Evolutionary conservation across 371 early-diverging fungal genomes (phyloP).

Genomic region (Basidiobolus meristosporus): DNA sequence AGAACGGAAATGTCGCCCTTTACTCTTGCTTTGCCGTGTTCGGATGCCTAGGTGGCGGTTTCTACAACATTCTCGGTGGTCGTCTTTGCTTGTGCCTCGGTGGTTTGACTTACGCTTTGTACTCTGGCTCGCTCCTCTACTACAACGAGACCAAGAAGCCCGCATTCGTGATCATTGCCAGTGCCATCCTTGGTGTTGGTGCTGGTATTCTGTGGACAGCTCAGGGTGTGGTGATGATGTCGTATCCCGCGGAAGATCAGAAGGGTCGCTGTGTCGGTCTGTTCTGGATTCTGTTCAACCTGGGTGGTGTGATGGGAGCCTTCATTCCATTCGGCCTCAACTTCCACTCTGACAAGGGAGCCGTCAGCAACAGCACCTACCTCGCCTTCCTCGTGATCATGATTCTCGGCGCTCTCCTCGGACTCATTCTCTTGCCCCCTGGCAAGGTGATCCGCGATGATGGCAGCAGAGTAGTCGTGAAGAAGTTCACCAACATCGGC

Average conservation of each 20-base stretch:
- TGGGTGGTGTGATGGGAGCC: slow-evolving; percentile 43
- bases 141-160: slow-evolving; percentile 38
- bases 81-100: slow-evolving; percentile 28
- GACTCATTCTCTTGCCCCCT: slow-evolving; percentile 31
- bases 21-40: too few species aligned
- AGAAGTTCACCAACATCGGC: slow-evolving; percentile 22
- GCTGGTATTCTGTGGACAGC: too few species aligned
- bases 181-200: too few species aligned
- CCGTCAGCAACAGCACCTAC: slow-evolving; percentile 21
- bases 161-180: too few species aligned
- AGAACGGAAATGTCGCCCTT: too few species aligned
- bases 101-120: slow-evolving; percentile 27
- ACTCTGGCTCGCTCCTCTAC: slow-evolving; percentile 26
- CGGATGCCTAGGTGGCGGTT: too few species aligned
- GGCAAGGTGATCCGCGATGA: slow-evolving; percentile 31
- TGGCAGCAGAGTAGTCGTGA: slow-evolving; percentile 29
- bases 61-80: too few species aligned
- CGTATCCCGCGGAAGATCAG: slow-evolving; percentile 41
- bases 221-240: too few species aligned
- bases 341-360: slow-evolving; percentile 17
- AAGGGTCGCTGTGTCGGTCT: slow-evolving; percentile 58
- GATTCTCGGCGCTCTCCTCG: slow-evolving; percentile 29
- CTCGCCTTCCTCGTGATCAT: slow-evolving; percentile 45
- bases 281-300: slow-evolving; percentile 69
- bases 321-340: slow-evolving; percentile 44